These are phyloP conservation scores for Exserohilum rostratum DNA, from an alignment of 2,329 filamentous ascomycete genomes.

Conservation along the genomic window DNA sequence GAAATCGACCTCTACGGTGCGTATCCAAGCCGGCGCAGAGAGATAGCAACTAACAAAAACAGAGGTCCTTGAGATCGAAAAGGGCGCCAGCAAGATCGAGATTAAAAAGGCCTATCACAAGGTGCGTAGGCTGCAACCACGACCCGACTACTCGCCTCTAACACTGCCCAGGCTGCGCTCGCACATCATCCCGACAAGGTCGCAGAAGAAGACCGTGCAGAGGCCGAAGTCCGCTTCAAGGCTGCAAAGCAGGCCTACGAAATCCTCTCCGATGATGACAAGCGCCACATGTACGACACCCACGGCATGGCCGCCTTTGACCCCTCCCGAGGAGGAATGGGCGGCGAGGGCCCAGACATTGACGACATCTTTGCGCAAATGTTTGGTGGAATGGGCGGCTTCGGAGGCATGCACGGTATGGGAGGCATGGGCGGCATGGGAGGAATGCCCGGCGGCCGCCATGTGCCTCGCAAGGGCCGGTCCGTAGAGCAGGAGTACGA, in stretches of 20 bases:
- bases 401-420: conserved; percentile 60
- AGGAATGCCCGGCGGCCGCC: conserved; percentile 57
- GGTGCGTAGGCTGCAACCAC: conserved; percentile 57
- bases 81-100: conserved; percentile 74
- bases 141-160: neutral
- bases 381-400: conserved; percentile 66
- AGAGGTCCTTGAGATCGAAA: conserved; percentile 82
- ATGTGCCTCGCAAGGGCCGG: conserved; percentile 69
- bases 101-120: conserved; percentile 98
- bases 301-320: conserved; percentile 98
- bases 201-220: conserved; percentile 79
- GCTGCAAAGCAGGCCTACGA: conserved; percentile 92
- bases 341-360: conserved; percentile 71
- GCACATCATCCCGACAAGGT: conserved; percentile 96
- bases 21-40: conserved; percentile 10
- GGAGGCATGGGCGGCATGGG: conserved; percentile 63
- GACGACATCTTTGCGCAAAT: conserved; percentile 94
- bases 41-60: conserved; percentile 36
- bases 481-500: conserved; percentile 92
- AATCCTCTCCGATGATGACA: conserved; percentile 94
- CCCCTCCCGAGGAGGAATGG: conserved; percentile 67
- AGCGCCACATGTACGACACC: conserved; percentile 87
- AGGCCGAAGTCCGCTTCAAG: conserved; percentile 93
- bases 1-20: conserved; percentile 66
- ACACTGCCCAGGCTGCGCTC: conserved; percentile 72